Evolutionary conservation across 352 stramenopile genomes (phyloP).

Genomic region (Achlya hypogyna): DNA sequence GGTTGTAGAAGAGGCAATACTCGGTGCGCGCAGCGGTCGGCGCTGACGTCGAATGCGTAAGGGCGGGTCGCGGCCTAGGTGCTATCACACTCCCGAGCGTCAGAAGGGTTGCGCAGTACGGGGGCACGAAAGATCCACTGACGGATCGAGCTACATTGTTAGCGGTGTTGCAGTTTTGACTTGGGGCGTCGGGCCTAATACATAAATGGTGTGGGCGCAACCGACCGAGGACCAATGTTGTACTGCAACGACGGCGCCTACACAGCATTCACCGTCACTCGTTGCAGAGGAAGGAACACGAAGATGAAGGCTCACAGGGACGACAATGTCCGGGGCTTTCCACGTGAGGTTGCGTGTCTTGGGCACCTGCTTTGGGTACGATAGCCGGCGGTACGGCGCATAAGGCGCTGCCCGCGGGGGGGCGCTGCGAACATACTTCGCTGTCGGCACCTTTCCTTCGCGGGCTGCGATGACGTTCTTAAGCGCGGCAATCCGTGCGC

Average conservation of each 20-base stretch:
- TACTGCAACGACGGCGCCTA: background rate
- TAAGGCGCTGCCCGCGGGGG: constrained; percentile 27
- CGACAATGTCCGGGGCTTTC: background rate
- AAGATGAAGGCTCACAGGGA: too few relatives aligned
- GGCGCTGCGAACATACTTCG: background rate
- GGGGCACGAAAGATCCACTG: background rate
- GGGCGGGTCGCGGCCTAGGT: too few relatives aligned
- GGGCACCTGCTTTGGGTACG: too few relatives aligned
- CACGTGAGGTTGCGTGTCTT: constrained; percentile 13
- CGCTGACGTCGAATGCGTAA: background rate
- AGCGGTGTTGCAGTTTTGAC: background rate
- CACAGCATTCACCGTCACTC: too few relatives aligned
- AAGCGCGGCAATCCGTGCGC: constrained; percentile 76
- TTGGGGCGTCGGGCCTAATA: too few relatives aligned
- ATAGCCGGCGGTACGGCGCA: background rate
- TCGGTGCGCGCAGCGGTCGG: constrained; percentile 34
- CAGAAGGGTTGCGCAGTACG: too few relatives aligned
- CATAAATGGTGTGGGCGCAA: too few relatives aligned
- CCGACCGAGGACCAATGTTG: background rate
- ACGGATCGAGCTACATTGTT: background rate
- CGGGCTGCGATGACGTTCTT: constrained; percentile 44
- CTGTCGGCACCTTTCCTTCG: background rate
- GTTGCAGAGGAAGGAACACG: background rate
- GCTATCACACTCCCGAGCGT: too few relatives aligned
- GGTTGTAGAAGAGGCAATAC: constrained; percentile 77